Evolutionary conservation across 768 basidiomycete genomes (phyloP), one percentile per base, ranked within the genome.

Genomic region (Podaxis sp.): DNA sequence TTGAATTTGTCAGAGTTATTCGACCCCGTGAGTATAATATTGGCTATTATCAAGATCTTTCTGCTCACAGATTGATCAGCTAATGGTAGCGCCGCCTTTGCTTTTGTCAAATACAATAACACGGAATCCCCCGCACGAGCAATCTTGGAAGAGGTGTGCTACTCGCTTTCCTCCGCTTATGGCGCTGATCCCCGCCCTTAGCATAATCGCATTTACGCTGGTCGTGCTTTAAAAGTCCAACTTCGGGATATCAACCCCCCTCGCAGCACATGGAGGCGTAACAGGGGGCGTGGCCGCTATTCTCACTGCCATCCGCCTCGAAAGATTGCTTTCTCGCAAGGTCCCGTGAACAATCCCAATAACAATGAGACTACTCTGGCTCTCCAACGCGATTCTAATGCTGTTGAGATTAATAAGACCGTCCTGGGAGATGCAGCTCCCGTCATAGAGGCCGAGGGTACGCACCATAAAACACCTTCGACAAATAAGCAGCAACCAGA

Each of bases 151-250:
- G 86, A 91, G 79, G 91, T 90, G 57, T 46, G 68, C 64, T 22
- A 33, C 29, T 37, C 27, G 40, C 19, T 15, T 38, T 22, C 15
- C 27, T 37, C 27, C 50, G 59, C 11, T 22, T 43, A 25, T 12
- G 25, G 27, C 22, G 49, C 50, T 61, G 4, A 43, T 58, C 17
- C 52, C 43, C 22, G 2, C 33, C 51, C 51, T n/a, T 47, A 93
- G 91, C 86, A 92, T 66, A 88, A 90, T 69, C 85, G 83, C 47
- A 71, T 86, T 13, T 80, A 88, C 61, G 83, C 86, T 57, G 90
- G 90, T 27, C 86, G 89, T 50, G 78, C 85, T 3, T 86, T 93
- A 70, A 85, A 90, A 19, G 90, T 93, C 38, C 89, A 91, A 66
- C 75, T 92, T 40, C 82, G 90, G 47, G 89, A 91, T 65, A 82